phyloP scores from a whole-genome alignment of 2,329 filamentous ascomycete genomes.

The Pseudogymnoascus sp. region DNA sequence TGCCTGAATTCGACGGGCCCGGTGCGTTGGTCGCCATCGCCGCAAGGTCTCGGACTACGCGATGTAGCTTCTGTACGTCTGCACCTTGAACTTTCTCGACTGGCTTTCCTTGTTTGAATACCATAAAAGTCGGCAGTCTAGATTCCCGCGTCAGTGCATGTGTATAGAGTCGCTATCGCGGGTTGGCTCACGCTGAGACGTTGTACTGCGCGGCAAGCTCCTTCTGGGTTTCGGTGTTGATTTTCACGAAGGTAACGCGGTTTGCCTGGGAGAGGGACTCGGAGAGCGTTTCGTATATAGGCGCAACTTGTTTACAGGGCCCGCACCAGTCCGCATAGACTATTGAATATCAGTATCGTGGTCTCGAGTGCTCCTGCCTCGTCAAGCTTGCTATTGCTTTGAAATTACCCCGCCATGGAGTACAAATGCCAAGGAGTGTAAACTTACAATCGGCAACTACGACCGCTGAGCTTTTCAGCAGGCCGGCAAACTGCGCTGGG shows the following conservation, averaged over 20 bases:
- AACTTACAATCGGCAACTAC: constrained; percentile 84
- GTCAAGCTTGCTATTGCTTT: neutral
- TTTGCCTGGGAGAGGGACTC: constrained; percentile 61
- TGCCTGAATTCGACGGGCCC: constrained; percentile 32
- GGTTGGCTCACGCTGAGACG: constrained; percentile 52
- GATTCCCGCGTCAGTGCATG: neutral
- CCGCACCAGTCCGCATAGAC: constrained; percentile 85
- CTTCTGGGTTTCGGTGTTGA: constrained; percentile 72
- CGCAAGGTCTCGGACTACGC: constrained; percentile 60
- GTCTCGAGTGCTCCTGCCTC: constrained; percentile 9
- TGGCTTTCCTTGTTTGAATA: constrained; percentile 67
- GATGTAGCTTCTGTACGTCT: constrained; percentile 61
- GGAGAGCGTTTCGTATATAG: constrained; percentile 73
- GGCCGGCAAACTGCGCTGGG: constrained; percentile 53
- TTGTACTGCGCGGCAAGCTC: constrained; percentile 67
- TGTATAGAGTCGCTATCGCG: neutral
- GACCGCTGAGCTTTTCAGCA: constrained; percentile 66
- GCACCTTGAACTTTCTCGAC: constrained; percentile 67
- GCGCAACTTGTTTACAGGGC: constrained; percentile 77
- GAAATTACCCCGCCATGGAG: constrained; percentile 17
- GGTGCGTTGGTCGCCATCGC: constrained; percentile 49
- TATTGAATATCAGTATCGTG: constrained; percentile 31
- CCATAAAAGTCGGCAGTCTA: constrained; percentile 80
- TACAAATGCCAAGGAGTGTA: constrained; percentile 23
- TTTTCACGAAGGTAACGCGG: constrained; percentile 74